Evolutionary conservation across 1,284 basidiomycete genomes (phyloP), one percentile per base, ranked within the genome.

Genomic region (Ganoderma sinense): DNA sequence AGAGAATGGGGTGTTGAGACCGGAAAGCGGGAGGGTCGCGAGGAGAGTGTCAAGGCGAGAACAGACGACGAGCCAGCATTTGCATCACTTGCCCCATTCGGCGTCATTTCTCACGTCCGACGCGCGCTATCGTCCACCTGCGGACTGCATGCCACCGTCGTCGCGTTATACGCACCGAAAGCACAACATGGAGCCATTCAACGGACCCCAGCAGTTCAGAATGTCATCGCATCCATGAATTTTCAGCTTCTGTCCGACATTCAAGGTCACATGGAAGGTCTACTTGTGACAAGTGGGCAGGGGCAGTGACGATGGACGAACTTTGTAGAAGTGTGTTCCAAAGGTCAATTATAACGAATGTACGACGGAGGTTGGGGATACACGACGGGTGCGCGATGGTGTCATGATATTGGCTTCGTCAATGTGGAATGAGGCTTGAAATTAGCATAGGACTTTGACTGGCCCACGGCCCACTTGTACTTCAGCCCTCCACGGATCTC

Each of bases 401-500:
- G 33, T 31, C 23, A 66, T 64, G 64, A 61, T 64, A 45, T 65
- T 61, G 70, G 51, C 40, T 63, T 69, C n/a, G 56, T 33, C 23
- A 40, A 61, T n/a, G 62, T 62, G 58, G 65, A 64, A 29, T 64
- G 65, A 63, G 69, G 67, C 48, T 67, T 67, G 56, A 69, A 66
- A 6, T 63, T 67, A 4, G 69, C 67, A 64, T 67, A 64, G n/a
- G 60, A 68, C 39, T 73, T 66, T 29, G 89, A 90, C 36, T 78
- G 82, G 18, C 89, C 89, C 67, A 86, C 83, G 31, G 76, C 78
- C 90, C 90, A 91, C 29, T 77, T 82, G 74, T 90, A 90, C 78
- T 91, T 91, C 72, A 91, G 77, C n/a, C 83, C 82, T 18, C 89
- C 89, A 26, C 79, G 82, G 75, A 91, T 91, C 64, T 79, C 79